Evolutionary conservation across 2,329 filamentous ascomycete species (phyloP), one percentile per base, ranked within the genome.

Genomic region (Epichloe aotearoae): DNA sequence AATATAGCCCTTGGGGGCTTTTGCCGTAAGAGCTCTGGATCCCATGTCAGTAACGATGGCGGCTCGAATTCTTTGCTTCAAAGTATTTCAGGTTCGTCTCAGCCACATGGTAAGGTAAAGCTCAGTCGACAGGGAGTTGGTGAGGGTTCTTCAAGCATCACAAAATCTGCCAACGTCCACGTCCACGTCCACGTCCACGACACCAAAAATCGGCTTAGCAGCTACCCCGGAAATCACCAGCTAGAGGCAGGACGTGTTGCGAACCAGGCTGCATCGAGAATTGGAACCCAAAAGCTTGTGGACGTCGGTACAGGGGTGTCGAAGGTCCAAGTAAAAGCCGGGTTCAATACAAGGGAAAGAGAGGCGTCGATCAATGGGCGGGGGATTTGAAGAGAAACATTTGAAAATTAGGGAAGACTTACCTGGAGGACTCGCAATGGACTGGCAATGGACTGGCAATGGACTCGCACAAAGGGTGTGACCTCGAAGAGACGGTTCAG

Each of bases 1-100:
- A 65, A 77, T 73, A 63, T 75, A 59, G 54, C 69, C 63, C 66
- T 75, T 76, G 59, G 70, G 68, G 59, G 62, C 33, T 19, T 53
- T 53, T 42, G 37, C 58, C 58, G 69, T 66, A 44, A 66, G 61
- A 51, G 72, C 69, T 70, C 69, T 76, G 62, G 65, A 56, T 69
- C 72, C 73, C 74, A 78, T 78, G 64, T 74, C 73, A 73, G 71
- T 67, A 59, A 59, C 50, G 47, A 50, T 20, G 26, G 46, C 30
- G 15, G 40, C 36, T 34, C 7, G 37, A 41, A 40, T 7, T 43
- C 7, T 47, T 36, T 50, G 47, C 46, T 42, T 37, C 33, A 37
- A 42, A 46, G 12, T 12, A 19, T 15, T 45, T 41, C 47, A 50
- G 30, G 17, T 19, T 34, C 19, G 41, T 44, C 26, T 34, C n/a